Evolutionary conservation across 2,329 filamentous ascomycete species (phyloP), one percentile per base, ranked within the genome.

Genomic region (Triangularia verruculosa): DNA sequence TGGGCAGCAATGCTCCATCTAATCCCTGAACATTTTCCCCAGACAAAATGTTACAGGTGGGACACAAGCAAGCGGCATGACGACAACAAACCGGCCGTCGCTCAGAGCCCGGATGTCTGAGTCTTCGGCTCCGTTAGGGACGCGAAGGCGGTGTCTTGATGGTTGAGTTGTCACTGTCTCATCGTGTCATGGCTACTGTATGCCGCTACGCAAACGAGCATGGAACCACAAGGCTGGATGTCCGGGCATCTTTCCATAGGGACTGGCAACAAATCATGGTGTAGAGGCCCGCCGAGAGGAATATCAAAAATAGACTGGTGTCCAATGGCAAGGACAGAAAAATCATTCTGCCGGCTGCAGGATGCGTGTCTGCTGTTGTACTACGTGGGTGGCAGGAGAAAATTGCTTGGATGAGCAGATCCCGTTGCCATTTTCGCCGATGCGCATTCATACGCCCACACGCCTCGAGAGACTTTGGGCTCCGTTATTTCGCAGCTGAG

Each of bases 1-100:
- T 78, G 76, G 77, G 77, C 77, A 78, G 74, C 77, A 78, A 78
- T 75, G 73, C 72, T 75, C 72, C 73, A 66, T 70, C 72, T 70
- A 72, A 69, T 70, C 74, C 72, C 75, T 72, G 71, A 52, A 28
- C 12, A 51, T 43, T 54, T 25, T 56, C 61, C 67, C 69, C 57
- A 63, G 64, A 63, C 63, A 53, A 65, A 69, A 47, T 64, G 70
- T 69, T 70, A 69, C 69, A 65, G 65, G 66, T 67, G 47, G 47
- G 47, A 53, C 17, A 24, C 20, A 53, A 53, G 24, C 47, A 53
- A 72, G 70, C 66, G 64, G 70, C 28, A 70, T 67, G 68, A 68
- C 67, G 65, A 72, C 68, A 68, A 64, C 70, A 70, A 66, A 68
- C 68, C 68, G 66, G 67, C 67, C 66, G 69, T 70, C 68, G 71